These are phyloP conservation scores for Xylariaceae sp. DNA, from an alignment of 2,329 filamentous ascomycete genomes.

Conservation along the genomic window DNA sequence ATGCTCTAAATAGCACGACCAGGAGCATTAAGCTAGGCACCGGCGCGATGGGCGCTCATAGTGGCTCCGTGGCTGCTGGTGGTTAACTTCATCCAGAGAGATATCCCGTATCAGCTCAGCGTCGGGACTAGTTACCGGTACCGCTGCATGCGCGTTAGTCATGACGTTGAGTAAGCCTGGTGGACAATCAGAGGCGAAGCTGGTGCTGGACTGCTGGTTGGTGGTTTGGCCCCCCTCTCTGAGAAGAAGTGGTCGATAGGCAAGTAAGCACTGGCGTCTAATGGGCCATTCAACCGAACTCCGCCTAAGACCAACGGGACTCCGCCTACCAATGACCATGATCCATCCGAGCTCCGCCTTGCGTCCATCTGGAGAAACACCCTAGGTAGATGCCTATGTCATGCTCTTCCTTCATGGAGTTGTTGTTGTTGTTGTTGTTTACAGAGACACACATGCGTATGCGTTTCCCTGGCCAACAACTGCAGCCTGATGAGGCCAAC, in stretches of 20 bases:
- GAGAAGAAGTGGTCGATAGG: neutral
- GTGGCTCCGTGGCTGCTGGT: neutral
- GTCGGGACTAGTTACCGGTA: neutral
- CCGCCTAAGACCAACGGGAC: neutral
- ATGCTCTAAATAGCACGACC: no score
- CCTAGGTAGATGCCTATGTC: neutral
- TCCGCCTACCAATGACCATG: no score
- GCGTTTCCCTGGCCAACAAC: slow-evolving; percentile 11
- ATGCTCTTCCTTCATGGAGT: slow-evolving; percentile 5
- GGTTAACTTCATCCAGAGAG: neutral
- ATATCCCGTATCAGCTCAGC: neutral
- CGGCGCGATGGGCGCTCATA: neutral
- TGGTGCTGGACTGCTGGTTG: neutral
- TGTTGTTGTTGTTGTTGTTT: neutral
- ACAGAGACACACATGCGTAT: slow-evolving; percentile 3
- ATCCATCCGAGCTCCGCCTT: neutral
- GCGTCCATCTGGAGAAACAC: neutral
- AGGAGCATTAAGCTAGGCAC: no score
- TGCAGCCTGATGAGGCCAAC: neutral
- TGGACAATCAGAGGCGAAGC: neutral
- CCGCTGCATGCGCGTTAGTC: neutral
- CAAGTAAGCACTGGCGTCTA: slow-evolving; percentile 13
- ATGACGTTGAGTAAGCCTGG: slow-evolving; percentile 1
- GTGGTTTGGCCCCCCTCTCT: neutral
- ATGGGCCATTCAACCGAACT: slow-evolving; percentile 9